A percentile compares a stretch with the other conserved stretches of the same genome.
phyloP scores from a whole-genome alignment of 345 rosid species.

The Arabidopsis suecica region DNA sequence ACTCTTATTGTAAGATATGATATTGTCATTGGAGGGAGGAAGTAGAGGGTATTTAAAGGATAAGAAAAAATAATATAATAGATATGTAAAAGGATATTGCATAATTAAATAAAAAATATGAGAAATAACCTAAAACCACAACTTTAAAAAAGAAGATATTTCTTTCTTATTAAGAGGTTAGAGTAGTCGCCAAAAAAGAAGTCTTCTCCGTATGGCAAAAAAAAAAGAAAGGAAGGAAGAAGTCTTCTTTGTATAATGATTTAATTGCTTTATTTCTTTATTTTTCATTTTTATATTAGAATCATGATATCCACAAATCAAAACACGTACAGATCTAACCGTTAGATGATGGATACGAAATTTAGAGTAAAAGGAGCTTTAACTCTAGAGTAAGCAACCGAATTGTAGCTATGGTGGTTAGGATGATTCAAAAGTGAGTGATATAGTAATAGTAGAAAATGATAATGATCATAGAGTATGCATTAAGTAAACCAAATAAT shows the following conservation, averaged over 20 bases:
- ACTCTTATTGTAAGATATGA: slow-evolving; percentile 14
- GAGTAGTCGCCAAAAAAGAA: slow-evolving; percentile 39
- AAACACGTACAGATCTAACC: slow-evolving; percentile 27
- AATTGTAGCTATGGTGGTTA: slow-evolving; percentile 36
- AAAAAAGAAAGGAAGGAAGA: background rate
- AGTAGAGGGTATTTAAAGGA: slow-evolving; percentile 55
- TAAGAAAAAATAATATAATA: slow-evolving; percentile 13
- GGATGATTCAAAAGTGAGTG: slow-evolving; percentile 4
- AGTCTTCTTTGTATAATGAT: slow-evolving; percentile 11
- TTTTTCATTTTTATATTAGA: background rate
- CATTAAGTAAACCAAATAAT: slow-evolving; percentile 6
- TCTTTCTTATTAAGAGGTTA: slow-evolving; percentile 40
- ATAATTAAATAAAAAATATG: slow-evolving; percentile 8
- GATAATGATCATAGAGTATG: background rate
- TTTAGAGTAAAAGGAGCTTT: slow-evolving; percentile 9
- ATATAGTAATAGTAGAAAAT: background rate
- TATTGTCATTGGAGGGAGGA: slow-evolving; percentile 12
- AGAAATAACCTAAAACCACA: slow-evolving; percentile 40
- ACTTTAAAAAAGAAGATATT: slow-evolving; percentile 25
- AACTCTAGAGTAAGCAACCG: slow-evolving; percentile 37
- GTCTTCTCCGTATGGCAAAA: slow-evolving; percentile 14
- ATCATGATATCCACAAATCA: slow-evolving; percentile 32
- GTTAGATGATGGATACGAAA: slow-evolving; percentile 21
- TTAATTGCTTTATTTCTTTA: slow-evolving; percentile 34
- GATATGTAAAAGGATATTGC: background rate